phyloP scores from a whole-genome alignment of 2,329 filamentous ascomycete genomes.

The Alternaria rosae region DNA sequence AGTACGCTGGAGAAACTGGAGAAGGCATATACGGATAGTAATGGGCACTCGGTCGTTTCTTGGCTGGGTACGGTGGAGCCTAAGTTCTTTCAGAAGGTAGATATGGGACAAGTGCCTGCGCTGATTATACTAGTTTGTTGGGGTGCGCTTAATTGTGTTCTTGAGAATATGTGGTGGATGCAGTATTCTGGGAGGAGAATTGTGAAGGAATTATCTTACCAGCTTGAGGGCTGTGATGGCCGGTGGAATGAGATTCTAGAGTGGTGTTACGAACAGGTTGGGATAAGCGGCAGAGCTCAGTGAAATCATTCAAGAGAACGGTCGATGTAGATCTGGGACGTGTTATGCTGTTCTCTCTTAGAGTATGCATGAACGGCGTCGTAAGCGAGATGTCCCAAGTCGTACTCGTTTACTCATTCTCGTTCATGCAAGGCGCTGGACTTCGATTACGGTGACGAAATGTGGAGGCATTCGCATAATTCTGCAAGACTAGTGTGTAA shows the following conservation, averaged over 20 bases:
- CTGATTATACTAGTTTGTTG: not conserved
- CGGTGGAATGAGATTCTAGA: not conserved
- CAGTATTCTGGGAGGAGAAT: not conserved
- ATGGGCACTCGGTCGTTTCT: not conserved
- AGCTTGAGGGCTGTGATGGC: not conserved
- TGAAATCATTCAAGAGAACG: not conserved
- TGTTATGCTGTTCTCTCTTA: not conserved
- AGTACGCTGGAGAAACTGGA: not conserved
- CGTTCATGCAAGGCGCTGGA: not conserved
- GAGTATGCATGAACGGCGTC: not conserved
- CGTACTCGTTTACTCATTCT: not conserved
- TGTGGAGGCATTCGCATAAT: not conserved
- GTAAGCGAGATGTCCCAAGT: not conserved
- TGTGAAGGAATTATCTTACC: not conserved
- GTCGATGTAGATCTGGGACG: not conserved
- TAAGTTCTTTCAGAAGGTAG: not conserved
- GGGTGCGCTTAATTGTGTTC: not conserved
- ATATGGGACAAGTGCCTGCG: not conserved
- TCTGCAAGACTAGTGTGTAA: not conserved
- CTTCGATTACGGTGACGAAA: not conserved
- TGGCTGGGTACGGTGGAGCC: not conserved
- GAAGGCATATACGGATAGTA: not conserved
- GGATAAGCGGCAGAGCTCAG: not conserved
- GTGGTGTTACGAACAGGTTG: not conserved
- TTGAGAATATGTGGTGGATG: not conserved